Base-by-base conservation (phyloP, 1,139 yeast species). In the Blastobotrys malaysiensis region DNA sequence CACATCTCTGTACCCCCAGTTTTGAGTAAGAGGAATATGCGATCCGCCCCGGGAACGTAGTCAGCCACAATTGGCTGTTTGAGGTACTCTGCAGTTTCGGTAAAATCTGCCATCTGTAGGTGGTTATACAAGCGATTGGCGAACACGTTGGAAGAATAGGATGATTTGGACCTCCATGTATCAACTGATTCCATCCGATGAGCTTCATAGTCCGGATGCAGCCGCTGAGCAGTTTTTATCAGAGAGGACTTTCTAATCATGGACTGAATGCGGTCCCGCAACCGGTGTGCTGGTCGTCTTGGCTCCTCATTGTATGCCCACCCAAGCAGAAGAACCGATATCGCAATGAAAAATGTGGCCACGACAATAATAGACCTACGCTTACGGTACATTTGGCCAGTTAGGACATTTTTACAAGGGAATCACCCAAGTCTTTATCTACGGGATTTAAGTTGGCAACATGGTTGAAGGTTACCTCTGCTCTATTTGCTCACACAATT, bases 1-100 rank as follows among this genome's bases (percentile, higher is more conserved):
- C 73, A 70, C 55, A 67, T 56, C 1, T 68, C 71, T n/a, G 69
- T 65, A 9, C 69, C 65, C 6, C 75, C 74, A 4, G 74, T 69
- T 51, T 71, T 71, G 53, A 71, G 61, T 72, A 71, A 67, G 20
- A 66, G 53, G 52, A 69, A 69, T 9, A 65, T 50, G 1, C 62
- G 59, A 13, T 65, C 61, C 1, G 62, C 46, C 4, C 61, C 61
- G 36, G 57, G 52, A 27, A 64, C 64, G 39, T 59, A 64, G 49
- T 64, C 67, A 9, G 63, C 62, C 14, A 60, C 59, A 19, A 64
- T 48, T 16, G 63, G 56, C 53, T 64, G 68, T 49, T 61, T 57
- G 24, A 64, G 51, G 48, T 61, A 57, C 22, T 55, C 55, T 1
- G 55, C 55, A 22, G 53, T 54, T 45, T 55, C 47, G 2, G 51